A percentile compares a stretch with the other conserved stretches of the same genome.
Conservation (phyloP, 2,329 filamentous ascomycete species). For the Tolypocladium guangdongense region DNA sequence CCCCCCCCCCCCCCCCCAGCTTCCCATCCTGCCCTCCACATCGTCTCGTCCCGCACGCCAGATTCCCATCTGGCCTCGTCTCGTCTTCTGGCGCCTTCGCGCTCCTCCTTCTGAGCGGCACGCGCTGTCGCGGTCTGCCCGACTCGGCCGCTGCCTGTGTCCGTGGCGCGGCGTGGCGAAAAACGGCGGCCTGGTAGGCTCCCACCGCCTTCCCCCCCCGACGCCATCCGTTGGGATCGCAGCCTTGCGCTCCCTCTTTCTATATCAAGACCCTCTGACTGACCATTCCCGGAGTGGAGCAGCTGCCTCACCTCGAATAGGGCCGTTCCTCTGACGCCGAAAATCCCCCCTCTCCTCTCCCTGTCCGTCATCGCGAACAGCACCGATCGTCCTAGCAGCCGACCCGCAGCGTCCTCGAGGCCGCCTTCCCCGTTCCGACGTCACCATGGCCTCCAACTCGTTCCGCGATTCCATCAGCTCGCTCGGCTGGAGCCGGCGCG, state of each 20-base stretch:
- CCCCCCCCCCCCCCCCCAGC: conserved; percentile 10
- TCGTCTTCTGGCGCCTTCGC: conserved; percentile 6
- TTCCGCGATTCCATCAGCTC: conserved; percentile 95
- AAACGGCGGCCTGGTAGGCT: conserved; percentile 6
- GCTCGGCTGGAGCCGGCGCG: conserved; percentile 84
- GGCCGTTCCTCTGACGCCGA: background rate
- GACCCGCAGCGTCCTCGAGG: background rate
- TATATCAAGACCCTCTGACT: conserved; percentile 8
- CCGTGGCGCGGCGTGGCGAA: conserved; percentile 9
- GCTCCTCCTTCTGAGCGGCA: conserved; percentile 15
- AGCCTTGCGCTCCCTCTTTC: conserved; percentile 3
- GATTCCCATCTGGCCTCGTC: conserved; percentile 7
- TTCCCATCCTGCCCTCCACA: conserved; percentile 3
- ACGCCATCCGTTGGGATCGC: background rate
- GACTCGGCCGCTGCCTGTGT: conserved; percentile 9
- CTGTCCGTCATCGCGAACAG: background rate
- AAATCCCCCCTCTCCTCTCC: conserved; percentile 1
- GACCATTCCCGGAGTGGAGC: conserved; percentile 10
- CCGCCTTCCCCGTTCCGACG: background rate
- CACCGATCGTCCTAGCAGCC: conserved; percentile 11
- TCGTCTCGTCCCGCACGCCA: conserved; percentile 16
- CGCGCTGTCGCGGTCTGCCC: conserved; percentile 18
- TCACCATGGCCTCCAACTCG: conserved; percentile 67
- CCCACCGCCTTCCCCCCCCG: conserved; percentile 2
- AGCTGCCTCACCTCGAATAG: background rate